Evolutionary conservation across 164 flowering plant genomes (phyloP), one percentile per base, ranked within the genome.

Genomic region (Cinnamomum chago): DNA sequence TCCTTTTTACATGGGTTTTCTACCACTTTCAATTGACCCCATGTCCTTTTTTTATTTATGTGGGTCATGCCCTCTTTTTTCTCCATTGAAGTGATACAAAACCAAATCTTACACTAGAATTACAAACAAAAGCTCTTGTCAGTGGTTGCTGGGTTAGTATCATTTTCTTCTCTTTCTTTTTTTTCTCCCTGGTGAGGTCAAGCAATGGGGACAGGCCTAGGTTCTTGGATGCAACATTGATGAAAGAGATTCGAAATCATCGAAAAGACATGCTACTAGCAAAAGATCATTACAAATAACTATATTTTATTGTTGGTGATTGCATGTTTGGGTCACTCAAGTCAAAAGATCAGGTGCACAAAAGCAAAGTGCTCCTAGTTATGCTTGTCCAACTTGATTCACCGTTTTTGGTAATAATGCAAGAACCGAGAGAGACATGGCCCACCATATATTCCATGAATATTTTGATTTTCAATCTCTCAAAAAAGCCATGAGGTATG

Each of bases 201-300:
- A 67, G 69, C 69, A 67, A 67, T 67, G 69, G 69, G 69, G 69
- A 67, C 69, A 67, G 47, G 69, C 69, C 69, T 67, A 67, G 69
- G 69, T 67, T 28, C 69, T 67, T 67, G 69, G 69, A 67, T 67
- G 35, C 69, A 67, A 67, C 69, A 67, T 40, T 67, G 69, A 67
- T 68, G 55, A n/a, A 64, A 40, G 52, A 68, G 55, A 68, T 68
- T 68, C 69, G 69, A 68, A 68, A 35, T 68, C n/a, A 35, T 47
- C n/a, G 71, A 68, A 68, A 68, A 47, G 71, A 68, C 71, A 68
- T 47, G 27, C 71, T 68, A 67, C 69, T 67, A 18, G 69, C 71
- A 40, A 40, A 67, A 40, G 71, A 68, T 68, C 27, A 68, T 68
- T n/a, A 25, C 74, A 28, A 17, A 55, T 55, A 27, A 27, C 24